phyloP scores from a whole-genome alignment of 352 stramenopile species.

The Globisporangium canariense region DNA sequence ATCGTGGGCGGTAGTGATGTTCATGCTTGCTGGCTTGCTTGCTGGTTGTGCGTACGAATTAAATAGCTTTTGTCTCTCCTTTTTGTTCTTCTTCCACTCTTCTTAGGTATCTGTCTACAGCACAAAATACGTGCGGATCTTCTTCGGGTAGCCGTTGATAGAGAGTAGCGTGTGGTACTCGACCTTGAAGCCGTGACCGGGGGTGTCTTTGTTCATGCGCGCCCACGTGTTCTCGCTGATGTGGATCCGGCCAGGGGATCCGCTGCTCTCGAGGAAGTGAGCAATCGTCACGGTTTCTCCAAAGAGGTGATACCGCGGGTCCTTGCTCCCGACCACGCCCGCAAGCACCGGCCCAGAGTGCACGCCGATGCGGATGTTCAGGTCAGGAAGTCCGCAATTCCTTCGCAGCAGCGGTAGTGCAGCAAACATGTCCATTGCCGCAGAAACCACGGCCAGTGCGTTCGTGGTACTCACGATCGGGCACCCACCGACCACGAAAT shows the following conservation, averaged over 20 bases:
- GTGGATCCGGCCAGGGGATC: slow-evolving; percentile 72
- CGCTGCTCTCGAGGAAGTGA: slow-evolving; percentile 77
- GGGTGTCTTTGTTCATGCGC: slow-evolving; percentile 80
- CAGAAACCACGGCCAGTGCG: slow-evolving; percentile 68
- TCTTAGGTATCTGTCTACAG: slow-evolving; percentile 25
- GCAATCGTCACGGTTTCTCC: slow-evolving; percentile 84
- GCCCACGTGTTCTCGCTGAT: slow-evolving; percentile 80
- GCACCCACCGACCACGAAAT: slow-evolving; percentile 77
- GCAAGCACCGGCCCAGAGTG: slow-evolving; percentile 80
- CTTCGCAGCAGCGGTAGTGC: slow-evolving; percentile 50
- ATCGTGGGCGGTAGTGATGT: not conserved
- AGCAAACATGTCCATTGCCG: slow-evolving; percentile 74
- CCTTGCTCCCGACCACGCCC: slow-evolving; percentile 80
- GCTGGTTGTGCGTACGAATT: not conserved
- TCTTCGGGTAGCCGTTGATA: slow-evolving; percentile 68
- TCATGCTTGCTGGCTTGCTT: not conserved
- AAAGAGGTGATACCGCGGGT: slow-evolving; percentile 85
- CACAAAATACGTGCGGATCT: slow-evolving; percentile 79
- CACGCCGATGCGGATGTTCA: slow-evolving; percentile 87
- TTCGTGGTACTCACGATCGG: slow-evolving; percentile 60
- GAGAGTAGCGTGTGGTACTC: slow-evolving; percentile 83
- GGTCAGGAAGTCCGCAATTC: slow-evolving; percentile 71
- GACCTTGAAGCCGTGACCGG: slow-evolving; percentile 75
- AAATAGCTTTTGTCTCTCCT: not conserved
- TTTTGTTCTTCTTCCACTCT: not conserved